Evolutionary conservation across 768 basidiomycete species (phyloP).

Genomic region (Podaxis mareebaensis): DNA sequence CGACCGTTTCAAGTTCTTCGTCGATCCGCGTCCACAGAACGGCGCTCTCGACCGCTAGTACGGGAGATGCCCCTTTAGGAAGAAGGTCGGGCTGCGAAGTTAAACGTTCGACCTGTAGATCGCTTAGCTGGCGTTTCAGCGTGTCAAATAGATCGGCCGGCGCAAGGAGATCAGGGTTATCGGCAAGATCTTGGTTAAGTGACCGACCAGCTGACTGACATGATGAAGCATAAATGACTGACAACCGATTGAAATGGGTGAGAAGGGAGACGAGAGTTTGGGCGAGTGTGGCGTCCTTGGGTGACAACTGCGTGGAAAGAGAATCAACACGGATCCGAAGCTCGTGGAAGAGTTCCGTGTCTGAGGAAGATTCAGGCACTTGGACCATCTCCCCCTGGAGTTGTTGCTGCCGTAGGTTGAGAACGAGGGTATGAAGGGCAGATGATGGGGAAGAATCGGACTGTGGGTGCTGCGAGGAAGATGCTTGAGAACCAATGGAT

Average conservation of each 20-base stretch:
- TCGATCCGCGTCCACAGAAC: slow-evolving; percentile 79
- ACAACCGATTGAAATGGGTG: slow-evolving; percentile 64
- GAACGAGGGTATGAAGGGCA: slow-evolving; percentile 62
- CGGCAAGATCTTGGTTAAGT: slow-evolving; percentile 6
- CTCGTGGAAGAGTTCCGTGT: slow-evolving; percentile 59
- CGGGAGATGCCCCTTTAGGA: slow-evolving; percentile 42
- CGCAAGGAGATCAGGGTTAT: slow-evolving; percentile 26
- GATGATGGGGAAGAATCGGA: slow-evolving; percentile 40
- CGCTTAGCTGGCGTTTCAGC: slow-evolving; percentile 68
- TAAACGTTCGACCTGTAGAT: slow-evolving; percentile 60
- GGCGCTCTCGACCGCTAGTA: slow-evolving; percentile 55
- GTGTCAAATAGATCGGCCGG: slow-evolving; percentile 52
- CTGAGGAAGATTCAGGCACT: slow-evolving; percentile 36
- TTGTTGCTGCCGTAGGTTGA: slow-evolving; percentile 58
- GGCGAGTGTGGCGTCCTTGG: slow-evolving; percentile 62
- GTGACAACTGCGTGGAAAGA: slow-evolving; percentile 42
- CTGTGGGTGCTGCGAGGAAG: slow-evolving; percentile 29
- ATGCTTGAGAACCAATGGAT: slow-evolving; percentile 42
- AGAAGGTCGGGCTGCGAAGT: slow-evolving; percentile 40
- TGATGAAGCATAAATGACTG: slow-evolving; percentile 38
- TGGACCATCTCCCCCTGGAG: slow-evolving; percentile 48
- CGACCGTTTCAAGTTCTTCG: slow-evolving; percentile 68
- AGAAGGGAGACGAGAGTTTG: slow-evolving; percentile 70
- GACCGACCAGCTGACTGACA: slow-evolving; percentile 18
- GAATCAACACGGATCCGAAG: slow-evolving; percentile 54